Percentiles rank a stretch among this genome's conserved stretches.
phyloP scores from a whole-genome alignment of 169 alveolate species.

The Prorocentrum cordatum region DNA sequence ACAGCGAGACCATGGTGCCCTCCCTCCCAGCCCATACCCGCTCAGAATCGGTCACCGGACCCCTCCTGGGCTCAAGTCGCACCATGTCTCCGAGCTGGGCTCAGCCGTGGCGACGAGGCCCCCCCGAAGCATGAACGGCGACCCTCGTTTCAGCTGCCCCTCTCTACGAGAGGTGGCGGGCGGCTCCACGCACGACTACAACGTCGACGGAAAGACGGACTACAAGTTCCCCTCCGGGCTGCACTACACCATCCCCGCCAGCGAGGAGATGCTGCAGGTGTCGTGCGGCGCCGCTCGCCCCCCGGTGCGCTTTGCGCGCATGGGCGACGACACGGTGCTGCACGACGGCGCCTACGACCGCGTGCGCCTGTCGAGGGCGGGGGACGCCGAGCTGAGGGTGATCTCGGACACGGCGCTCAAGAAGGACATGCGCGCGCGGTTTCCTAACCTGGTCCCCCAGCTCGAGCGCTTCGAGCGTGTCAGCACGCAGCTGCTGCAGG shows the following conservation, averaged over 20 bases:
- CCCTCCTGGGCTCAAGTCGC: too few relatives aligned
- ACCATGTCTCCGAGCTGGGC: too few relatives aligned
- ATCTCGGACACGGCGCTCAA: neutral
- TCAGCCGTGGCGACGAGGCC: too few relatives aligned
- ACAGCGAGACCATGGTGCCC: too few relatives aligned
- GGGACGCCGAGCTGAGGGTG: neutral
- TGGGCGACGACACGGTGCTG: neutral
- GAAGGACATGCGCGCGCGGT: too few relatives aligned
- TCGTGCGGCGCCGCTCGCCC: neutral
- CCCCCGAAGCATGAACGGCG: too few relatives aligned
- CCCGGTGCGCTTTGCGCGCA: neutral
- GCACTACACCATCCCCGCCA: neutral
- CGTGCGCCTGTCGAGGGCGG: neutral
- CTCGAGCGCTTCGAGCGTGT: too few relatives aligned
- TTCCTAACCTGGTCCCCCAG: too few relatives aligned
- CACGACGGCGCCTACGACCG: neutral
- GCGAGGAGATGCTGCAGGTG: neutral
- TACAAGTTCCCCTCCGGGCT: neutral
- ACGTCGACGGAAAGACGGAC: neutral
- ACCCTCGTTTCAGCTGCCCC: too few relatives aligned
- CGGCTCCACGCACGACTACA: neutral
- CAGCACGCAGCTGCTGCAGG: neutral
- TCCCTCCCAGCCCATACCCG: too few relatives aligned
- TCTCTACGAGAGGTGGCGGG: neutral
- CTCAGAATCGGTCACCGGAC: too few relatives aligned